These are phyloP conservation scores for Penicillium rolfsii DNA, from an alignment of 2,329 filamentous ascomycete genomes.

Conservation along the genomic window DNA sequence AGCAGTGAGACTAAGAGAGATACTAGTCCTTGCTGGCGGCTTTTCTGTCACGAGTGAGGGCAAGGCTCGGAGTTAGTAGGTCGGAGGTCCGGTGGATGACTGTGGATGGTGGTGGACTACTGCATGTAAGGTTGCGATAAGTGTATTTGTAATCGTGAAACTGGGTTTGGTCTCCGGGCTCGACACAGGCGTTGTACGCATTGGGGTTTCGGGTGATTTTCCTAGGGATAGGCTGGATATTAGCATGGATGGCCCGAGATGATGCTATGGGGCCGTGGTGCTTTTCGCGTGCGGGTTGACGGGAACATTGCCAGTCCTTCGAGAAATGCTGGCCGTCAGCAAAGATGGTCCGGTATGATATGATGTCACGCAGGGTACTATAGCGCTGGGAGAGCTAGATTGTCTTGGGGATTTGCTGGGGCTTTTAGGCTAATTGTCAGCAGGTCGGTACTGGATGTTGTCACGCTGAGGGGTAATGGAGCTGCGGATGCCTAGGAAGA, in stretches of 20 bases:
- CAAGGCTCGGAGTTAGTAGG: background rate
- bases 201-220: background rate
- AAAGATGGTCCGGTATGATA: background rate
- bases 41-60: background rate
- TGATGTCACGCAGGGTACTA: background rate
- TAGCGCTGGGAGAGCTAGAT: too few relatives aligned
- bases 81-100: background rate
- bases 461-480: background rate
- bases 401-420: too few relatives aligned
- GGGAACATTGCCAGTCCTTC: too few relatives aligned
- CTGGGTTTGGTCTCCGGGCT: background rate
- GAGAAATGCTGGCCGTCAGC: too few relatives aligned
- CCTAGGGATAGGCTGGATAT: background rate
- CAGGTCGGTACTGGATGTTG: background rate
- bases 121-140: background rate
- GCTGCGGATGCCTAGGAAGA: background rate
- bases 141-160: background rate
- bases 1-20: background rate
- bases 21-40: background rate
- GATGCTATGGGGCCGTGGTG: too few relatives aligned
- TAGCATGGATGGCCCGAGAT: background rate
- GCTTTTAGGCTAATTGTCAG: too few relatives aligned
- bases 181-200: background rate
- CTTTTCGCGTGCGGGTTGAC: background rate
- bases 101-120: too few relatives aligned